A percentile compares a stretch with the other conserved stretches of the same genome.
Evolutionary conservation across 352 stramenopile genomes (phyloP).

Genomic region (Phytophthora lateralis): DNA sequence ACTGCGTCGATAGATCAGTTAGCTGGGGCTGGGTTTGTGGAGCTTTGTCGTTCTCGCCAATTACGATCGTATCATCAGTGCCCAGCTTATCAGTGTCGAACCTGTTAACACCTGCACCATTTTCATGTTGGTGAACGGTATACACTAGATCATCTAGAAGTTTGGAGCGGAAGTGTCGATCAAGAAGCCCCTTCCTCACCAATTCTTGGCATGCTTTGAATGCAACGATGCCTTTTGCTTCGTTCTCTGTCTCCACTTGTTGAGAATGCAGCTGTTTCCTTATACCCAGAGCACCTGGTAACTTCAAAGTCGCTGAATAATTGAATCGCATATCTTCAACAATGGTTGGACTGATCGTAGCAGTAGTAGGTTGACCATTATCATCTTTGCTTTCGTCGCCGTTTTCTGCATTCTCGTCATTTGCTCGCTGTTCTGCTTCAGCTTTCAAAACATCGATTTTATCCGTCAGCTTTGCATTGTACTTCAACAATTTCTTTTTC

Average conservation of each 20-base stretch:
- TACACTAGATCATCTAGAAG: conserved; percentile 57
- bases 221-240: conserved; percentile 83
- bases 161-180: conserved; percentile 74
- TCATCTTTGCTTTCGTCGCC: conserved; percentile 22
- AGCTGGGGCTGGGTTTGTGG: conserved; percentile 34
- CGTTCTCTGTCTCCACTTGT: conserved; percentile 59
- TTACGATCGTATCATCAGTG: conserved; percentile 43
- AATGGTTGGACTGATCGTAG: not conserved
- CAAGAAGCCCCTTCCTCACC: conserved; percentile 68
- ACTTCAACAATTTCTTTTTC: conserved; percentile 83
- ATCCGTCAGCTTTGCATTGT: conserved; percentile 78
- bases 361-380: conserved; percentile 11
- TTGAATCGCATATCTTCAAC: conserved; percentile 48
- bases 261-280: conserved; percentile 69
- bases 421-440: conserved; percentile 41
- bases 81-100: conserved; percentile 5
- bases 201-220: conserved; percentile 84
- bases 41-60: conserved; percentile 35
- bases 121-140: conserved; percentile 43
- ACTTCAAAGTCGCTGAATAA: conserved; percentile 65
- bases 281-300: conserved; percentile 62
- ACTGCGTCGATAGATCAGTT: conserved; percentile 78
- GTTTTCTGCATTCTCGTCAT: conserved; percentile 22
- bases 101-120: not conserved
- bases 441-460: conserved; percentile 76